Conservation (phyloP, 169 alveolate genomes). For the Sarcocystis neurona region DNA sequence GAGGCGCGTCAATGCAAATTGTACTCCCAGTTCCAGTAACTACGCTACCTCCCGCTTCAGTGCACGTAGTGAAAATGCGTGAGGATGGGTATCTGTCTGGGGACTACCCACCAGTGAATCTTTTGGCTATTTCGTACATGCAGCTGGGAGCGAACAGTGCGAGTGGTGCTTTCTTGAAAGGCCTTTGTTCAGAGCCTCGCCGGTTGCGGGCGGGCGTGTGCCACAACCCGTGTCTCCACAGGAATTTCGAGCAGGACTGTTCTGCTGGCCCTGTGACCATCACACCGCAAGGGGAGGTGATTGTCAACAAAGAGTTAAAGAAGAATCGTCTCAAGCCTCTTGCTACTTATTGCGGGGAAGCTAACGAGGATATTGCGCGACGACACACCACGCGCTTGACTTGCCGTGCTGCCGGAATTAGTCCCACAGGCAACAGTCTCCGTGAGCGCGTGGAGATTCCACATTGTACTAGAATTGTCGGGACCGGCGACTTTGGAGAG, state of each 20-base stretch:
- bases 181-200: conserved; percentile 7
- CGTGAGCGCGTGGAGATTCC: conserved; percentile 29
- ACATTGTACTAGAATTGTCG: conserved; percentile 14
- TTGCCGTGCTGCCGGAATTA: conserved; percentile 33
- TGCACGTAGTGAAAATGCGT: background rate
- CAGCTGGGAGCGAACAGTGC: conserved; percentile 49
- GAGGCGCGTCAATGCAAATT: conserved; percentile 44
- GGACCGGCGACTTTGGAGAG: conserved; percentile 45
- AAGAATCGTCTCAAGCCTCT: conserved; percentile 44
- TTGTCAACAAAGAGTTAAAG: background rate
- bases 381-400: conserved; percentile 8
- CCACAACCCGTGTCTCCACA: conserved; percentile 39
- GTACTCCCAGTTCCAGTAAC: conserved; percentile 18
- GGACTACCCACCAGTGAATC: background rate
- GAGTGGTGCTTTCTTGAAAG: conserved; percentile 36
- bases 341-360: conserved; percentile 34
- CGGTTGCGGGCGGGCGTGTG: conserved; percentile 21
- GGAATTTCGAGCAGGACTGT: conserved; percentile 29
- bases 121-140: conserved; percentile 23
- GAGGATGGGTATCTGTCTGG: background rate
- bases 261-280: conserved; percentile 44
- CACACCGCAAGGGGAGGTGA: background rate
- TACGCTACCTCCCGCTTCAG: conserved; percentile 7
- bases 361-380: conserved; percentile 24
- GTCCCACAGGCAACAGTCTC: conserved; percentile 11